phyloP scores from a whole-genome alignment of 495 filamentous ascomycete genomes.

The Evansstolkia leycettana region DNA sequence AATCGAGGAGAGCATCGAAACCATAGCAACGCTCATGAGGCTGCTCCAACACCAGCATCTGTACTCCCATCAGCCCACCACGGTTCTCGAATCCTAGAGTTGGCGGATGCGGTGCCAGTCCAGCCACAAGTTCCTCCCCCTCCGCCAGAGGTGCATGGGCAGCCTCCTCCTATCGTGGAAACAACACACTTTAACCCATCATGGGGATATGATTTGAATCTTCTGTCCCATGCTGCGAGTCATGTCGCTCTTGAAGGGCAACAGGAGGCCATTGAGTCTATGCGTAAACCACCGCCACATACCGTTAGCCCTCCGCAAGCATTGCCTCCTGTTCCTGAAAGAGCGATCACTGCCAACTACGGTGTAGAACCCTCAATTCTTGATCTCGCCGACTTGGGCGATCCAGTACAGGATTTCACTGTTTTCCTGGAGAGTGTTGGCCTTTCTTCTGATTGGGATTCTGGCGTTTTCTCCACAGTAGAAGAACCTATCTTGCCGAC shows the following conservation, averaged over 20 bases:
- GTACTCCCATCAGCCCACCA: conserved; percentile 28
- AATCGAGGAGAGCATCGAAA: conserved; percentile 30
- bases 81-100: conserved; percentile 36
- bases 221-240: conserved; percentile 37
- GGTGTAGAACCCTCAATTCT: conserved; percentile 35
- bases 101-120: conserved; percentile 31
- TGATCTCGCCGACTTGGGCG: conserved; percentile 33
- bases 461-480: conserved; percentile 33
- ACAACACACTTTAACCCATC: conserved; percentile 37
- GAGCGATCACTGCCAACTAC: conserved; percentile 33
- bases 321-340: conserved; percentile 21
- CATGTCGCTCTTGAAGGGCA: conserved; percentile 38
- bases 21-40: conserved; percentile 20
- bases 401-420: conserved; percentile 38
- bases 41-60: conserved; percentile 23
- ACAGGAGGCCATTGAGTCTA: conserved; percentile 30
- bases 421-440: conserved; percentile 39
- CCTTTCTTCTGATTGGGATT: conserved; percentile 39
- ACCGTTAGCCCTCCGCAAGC: conserved; percentile 19
- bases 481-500: conserved; percentile 32
- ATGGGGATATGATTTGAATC: conserved; percentile 38
- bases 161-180: conserved; percentile 30
- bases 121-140: conserved; percentile 25
- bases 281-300: conserved; percentile 27
- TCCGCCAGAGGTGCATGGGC: conserved; percentile 27